Conservation (phyloP, 1,284 basidiomycete genomes). For the Quambalaria eucalypti region DNA sequence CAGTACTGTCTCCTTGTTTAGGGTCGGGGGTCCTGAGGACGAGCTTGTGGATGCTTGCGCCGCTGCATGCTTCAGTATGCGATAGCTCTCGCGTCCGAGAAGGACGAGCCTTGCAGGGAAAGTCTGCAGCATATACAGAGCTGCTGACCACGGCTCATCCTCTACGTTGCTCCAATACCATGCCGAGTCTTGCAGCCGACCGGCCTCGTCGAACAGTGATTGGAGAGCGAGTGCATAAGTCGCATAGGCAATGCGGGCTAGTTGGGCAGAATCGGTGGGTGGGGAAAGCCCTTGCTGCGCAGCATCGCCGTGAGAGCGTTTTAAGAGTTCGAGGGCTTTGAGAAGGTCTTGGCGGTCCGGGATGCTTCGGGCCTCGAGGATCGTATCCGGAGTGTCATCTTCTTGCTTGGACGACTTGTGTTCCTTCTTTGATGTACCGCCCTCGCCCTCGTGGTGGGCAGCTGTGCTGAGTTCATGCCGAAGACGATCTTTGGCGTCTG, state of each 20-base stretch:
- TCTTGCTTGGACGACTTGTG: not conserved
- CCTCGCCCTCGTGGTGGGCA: not conserved
- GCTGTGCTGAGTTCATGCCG: not conserved
- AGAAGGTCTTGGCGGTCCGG: not conserved
- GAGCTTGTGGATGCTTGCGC: not conserved
- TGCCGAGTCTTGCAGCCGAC: constrained; percentile 19
- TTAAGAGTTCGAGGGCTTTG: not conserved
- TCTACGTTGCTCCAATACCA: constrained; percentile 35
- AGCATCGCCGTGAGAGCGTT: not conserved
- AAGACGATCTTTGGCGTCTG: not conserved
- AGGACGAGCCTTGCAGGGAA: not conserved
- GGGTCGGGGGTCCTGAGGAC: not conserved
- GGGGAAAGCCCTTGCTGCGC: not conserved
- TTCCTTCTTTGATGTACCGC: not conserved
- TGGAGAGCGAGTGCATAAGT: constrained; percentile 23
- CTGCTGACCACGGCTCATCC: constrained; percentile 13
- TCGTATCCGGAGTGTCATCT: not conserved
- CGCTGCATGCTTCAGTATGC: not conserved
- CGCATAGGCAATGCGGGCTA: constrained; percentile 21
- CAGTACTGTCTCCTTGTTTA: not conserved
- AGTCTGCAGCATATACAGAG: constrained; percentile 21
- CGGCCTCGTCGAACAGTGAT: constrained; percentile 22
- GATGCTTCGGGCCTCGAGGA: not conserved
- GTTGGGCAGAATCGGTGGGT: not conserved
- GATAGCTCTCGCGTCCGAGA: not conserved